Percentiles rank a stretch among this genome's conserved stretches.
phyloP scores from a whole-genome alignment of 805 yeast genomes.

The Candida oleophila region DNA sequence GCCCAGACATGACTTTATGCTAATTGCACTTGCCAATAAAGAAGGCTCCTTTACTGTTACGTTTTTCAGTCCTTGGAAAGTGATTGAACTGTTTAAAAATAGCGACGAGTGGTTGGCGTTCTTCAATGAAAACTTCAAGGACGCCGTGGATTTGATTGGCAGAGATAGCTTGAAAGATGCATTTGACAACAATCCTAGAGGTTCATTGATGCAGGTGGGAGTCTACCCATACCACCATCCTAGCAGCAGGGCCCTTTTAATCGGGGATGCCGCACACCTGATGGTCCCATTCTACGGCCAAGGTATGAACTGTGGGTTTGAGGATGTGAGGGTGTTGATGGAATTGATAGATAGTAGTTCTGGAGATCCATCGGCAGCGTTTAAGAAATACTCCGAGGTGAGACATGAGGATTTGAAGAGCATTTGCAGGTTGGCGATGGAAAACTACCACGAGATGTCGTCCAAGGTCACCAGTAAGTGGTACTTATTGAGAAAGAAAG shows the following conservation, averaged over 20 bases:
- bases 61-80: conserved; percentile 76
- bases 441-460: conserved; percentile 85
- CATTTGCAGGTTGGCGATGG: conserved; percentile 74
- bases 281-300: conserved; percentile 99
- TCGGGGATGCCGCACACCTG: conserved; percentile 95
- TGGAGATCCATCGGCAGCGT: conserved; percentile 47
- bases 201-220: conserved; percentile 71
- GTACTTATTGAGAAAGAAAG: conserved; percentile 62
- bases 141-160: conserved; percentile 72
- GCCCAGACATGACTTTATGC: conserved; percentile 86
- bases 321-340: conserved; percentile 74
- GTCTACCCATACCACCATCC: conserved; percentile 68
- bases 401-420: conserved; percentile 72
- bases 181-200: conserved; percentile 63
- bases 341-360: conserved; percentile 35
- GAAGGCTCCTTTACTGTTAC: conserved; percentile 91
- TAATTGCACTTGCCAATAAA: conserved; percentile 81
- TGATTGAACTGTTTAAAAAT: conserved; percentile 53
- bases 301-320: conserved; percentile 96
- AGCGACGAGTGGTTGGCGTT: conserved; percentile 50
- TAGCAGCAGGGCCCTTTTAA: conserved; percentile 58
- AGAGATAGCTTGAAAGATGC: conserved; percentile 48
- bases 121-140: conserved; percentile 64
- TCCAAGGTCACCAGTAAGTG: conserved; percentile 63
- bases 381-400: conserved; percentile 49